phyloP scores from a whole-genome alignment of 2,329 filamentous ascomycete genomes.

The Arthrobotrys iridis region DNA sequence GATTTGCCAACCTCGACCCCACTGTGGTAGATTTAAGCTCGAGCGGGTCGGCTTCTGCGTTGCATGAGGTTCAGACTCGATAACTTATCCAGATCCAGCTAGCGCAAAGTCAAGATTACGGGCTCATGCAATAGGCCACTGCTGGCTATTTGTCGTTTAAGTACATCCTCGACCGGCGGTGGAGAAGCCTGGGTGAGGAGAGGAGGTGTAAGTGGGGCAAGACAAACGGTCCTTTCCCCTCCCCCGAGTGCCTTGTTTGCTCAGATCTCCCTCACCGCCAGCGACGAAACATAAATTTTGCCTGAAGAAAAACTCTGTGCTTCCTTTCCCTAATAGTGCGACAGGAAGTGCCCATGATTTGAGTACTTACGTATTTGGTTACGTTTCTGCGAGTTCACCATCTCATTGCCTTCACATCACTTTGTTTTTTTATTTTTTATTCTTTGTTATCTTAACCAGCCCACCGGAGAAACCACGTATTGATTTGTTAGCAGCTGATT shows the following conservation, averaged over 20 bases:
- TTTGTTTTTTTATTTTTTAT: neutral
- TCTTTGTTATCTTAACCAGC: neutral
- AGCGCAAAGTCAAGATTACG: neutral
- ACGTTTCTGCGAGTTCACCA: neutral
- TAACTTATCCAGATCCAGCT: slow-evolving; percentile 24
- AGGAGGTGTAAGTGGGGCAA: slow-evolving; percentile 32
- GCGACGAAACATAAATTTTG: slow-evolving; percentile 7
- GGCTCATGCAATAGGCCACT: neutral
- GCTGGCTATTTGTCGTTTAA: slow-evolving; percentile 14
- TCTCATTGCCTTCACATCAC: neutral
- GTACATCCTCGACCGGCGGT: neutral
- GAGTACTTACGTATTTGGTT: too few relatives aligned
- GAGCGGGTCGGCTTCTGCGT: slow-evolving; percentile 11
- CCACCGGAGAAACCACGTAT: too few relatives aligned
- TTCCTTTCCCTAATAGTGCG: neutral
- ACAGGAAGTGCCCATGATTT: neutral
- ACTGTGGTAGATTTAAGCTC: slow-evolving; percentile 39
- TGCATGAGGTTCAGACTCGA: slow-evolving; percentile 27
- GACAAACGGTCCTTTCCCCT: slow-evolving; percentile 31
- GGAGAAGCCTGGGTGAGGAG: slow-evolving; percentile 9
- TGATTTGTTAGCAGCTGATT: too few relatives aligned
- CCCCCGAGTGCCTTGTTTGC: slow-evolving; percentile 19
- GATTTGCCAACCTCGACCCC: neutral
- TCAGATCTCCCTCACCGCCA: neutral
- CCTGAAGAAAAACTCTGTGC: slow-evolving; percentile 10